These are phyloP conservation scores for Pholiota conissans DNA, from an alignment of 768 basidiomycete species.

Conservation along the genomic window DNA sequence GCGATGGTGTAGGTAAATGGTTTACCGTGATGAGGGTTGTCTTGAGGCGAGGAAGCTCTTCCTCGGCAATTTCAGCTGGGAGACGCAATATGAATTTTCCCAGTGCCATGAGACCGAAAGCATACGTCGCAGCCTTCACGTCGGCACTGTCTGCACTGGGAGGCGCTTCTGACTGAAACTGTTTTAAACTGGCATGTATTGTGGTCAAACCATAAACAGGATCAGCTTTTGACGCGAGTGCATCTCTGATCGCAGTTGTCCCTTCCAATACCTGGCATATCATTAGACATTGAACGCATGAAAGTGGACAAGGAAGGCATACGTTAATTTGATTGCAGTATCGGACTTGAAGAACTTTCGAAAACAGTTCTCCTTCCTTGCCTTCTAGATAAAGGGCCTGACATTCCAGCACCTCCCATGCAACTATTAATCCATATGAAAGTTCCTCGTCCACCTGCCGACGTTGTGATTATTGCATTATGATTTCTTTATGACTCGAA, in stretches of 20 bases:
- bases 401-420: conserved; percentile 83
- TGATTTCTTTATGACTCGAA: background rate
- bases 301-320: conserved; percentile 22
- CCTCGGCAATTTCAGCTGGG: conserved; percentile 83
- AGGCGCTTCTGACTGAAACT: conserved; percentile 57
- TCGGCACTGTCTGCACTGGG: conserved; percentile 45
- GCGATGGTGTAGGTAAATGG: conserved; percentile 8
- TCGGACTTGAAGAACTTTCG: conserved; percentile 66
- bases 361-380: conserved; percentile 75
- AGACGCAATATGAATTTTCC: conserved; percentile 82
- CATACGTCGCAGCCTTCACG: conserved; percentile 65
- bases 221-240: conserved; percentile 67
- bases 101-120: conserved; percentile 81
- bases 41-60: conserved; percentile 79
- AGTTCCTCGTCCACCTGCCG: conserved; percentile 61
- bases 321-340: conserved; percentile 75
- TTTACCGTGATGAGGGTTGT: conserved; percentile 68
- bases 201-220: conserved; percentile 86
- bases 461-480: conserved; percentile 3
- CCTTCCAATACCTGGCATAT: conserved; percentile 72
- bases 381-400: conserved; percentile 76
- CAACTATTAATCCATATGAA: conserved; percentile 75
- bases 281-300: conserved; percentile 1
- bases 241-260: conserved; percentile 79
- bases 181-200: conserved; percentile 69